These are phyloP conservation scores for Hydnum rufescens DNA, from an alignment of 768 basidiomycete species.

Conservation along the genomic window DNA sequence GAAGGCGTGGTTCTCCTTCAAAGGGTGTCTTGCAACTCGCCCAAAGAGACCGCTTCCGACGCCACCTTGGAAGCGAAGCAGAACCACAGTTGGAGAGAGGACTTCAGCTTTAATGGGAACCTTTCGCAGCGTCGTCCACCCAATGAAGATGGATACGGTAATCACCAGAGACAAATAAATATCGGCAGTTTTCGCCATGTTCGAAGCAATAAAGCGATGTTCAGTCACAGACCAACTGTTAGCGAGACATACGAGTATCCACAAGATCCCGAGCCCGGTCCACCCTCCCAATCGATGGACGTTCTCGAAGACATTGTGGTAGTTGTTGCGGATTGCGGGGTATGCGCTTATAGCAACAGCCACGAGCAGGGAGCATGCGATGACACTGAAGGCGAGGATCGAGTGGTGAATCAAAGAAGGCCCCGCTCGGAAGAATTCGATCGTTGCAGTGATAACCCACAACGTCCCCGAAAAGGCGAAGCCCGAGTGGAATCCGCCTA, in stretches of 20 bases:
- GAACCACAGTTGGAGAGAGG: conserved; percentile 35
- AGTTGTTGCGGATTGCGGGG: conserved; percentile 27
- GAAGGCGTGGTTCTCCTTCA: conserved; percentile 10
- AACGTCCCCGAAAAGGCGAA: background rate
- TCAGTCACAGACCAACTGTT: conserved; percentile 10
- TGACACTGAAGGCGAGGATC: background rate
- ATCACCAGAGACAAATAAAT: conserved; percentile 39
- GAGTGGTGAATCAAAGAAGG: no score
- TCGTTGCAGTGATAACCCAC: background rate
- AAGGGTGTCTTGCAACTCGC: conserved; percentile 6
- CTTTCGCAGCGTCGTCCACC: conserved; percentile 39
- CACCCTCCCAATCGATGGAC: conserved; percentile 39
- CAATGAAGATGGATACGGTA: conserved; percentile 34
- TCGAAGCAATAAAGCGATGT: conserved; percentile 10
- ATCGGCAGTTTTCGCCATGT: conserved; percentile 30
- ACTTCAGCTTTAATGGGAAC: conserved; percentile 31
- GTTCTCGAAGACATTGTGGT: conserved; percentile 35
- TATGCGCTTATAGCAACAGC: conserved; percentile 18
- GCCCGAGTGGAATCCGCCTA: background rate
- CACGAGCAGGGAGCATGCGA: background rate
- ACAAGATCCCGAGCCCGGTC: conserved; percentile 32
- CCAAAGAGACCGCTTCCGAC: background rate
- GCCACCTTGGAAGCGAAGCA: conserved; percentile 30
- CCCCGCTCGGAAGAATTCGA: no score
- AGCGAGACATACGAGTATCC: conserved; percentile 36